Conservation (phyloP, 371 early-diverging fungal genomes). For the Racocetra persica region DNA sequence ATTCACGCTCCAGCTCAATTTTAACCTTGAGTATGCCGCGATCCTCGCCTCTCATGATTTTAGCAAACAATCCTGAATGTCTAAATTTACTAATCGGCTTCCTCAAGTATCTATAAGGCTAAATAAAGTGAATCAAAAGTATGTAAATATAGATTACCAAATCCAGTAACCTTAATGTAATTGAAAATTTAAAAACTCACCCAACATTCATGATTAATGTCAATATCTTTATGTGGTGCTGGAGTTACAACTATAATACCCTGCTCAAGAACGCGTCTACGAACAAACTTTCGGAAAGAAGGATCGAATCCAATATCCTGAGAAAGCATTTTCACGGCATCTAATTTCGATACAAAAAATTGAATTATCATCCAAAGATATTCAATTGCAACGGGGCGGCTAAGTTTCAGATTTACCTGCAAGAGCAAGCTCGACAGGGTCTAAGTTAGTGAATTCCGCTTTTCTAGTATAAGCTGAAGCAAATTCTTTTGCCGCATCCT, state of each 20-base stretch:
- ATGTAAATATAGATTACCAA: too few species aligned
- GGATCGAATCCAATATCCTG: slow-evolving; percentile 86
- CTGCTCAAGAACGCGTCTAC: slow-evolving; percentile 72
- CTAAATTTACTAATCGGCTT: slow-evolving; percentile 79
- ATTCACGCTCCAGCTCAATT: slow-evolving; percentile 70
- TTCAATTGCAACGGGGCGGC: too few species aligned
- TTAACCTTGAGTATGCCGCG: slow-evolving; percentile 75
- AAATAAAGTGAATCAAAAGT: background rate
- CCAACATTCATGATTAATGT: slow-evolving; percentile 80
- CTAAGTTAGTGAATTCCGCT: too few species aligned
- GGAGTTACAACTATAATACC: slow-evolving; percentile 81
- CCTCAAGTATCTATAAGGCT: slow-evolving; percentile 86
- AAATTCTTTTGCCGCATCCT: too few species aligned
- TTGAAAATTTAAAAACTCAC: slow-evolving; percentile 49
- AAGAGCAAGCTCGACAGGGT: too few species aligned
- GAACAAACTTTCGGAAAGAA: slow-evolving; percentile 80
- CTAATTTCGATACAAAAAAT: background rate
- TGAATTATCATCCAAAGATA: too few species aligned
- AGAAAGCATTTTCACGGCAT: slow-evolving; percentile 73
- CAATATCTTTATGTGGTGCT: slow-evolving; percentile 75
- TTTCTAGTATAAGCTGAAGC: too few species aligned
- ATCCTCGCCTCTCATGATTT: slow-evolving; percentile 77
- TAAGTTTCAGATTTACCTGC: too few species aligned
- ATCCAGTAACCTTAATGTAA: too few species aligned
- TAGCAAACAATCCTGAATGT: slow-evolving; percentile 75